These are phyloP conservation scores for Lipomyces starkeyi DNA, from an alignment of 805 yeast species.

Conservation along the genomic window DNA sequence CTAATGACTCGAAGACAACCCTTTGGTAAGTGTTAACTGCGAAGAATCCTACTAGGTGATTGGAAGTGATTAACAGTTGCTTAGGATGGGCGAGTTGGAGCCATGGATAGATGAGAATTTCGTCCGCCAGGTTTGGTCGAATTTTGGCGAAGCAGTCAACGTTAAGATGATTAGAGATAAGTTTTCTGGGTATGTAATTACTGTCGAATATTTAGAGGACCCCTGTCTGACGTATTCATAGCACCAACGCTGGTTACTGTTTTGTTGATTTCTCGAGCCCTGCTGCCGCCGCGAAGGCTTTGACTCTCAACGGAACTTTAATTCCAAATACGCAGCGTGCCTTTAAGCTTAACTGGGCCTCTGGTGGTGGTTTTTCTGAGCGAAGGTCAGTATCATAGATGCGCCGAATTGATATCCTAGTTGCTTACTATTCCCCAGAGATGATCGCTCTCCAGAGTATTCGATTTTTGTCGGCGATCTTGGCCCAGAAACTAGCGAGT, in stretches of 20 bases:
- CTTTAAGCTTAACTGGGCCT: slow-evolving; percentile 83
- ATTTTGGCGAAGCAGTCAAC: slow-evolving; percentile 65
- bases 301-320: slow-evolving; percentile 64
- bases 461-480: slow-evolving; percentile 89
- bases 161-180: slow-evolving; percentile 78
- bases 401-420: neutral
- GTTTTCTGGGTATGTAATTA: slow-evolving; percentile 44
- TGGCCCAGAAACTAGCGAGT: slow-evolving; percentile 73
- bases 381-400: slow-evolving; percentile 20
- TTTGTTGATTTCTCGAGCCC: slow-evolving; percentile 73
- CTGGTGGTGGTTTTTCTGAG: slow-evolving; percentile 54
- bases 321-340: slow-evolving; percentile 66
- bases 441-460: slow-evolving; percentile 52
- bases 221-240: slow-evolving; percentile 6
- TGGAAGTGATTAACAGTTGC: slow-evolving; percentile 2
- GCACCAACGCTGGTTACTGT: slow-evolving; percentile 73
- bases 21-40: slow-evolving; percentile 42
- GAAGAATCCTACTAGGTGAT: neutral
- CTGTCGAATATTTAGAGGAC: neutral
- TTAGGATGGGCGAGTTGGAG: slow-evolving; percentile 81
- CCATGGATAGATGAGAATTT: slow-evolving; percentile 79
- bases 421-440: slow-evolving; percentile 24
- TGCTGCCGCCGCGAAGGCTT: slow-evolving; percentile 67
- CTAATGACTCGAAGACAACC: slow-evolving; percentile 44
- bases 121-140: slow-evolving; percentile 71